Base-by-base conservation (phyloP, 768 basidiomycete genomes). In the Lentinula detonsa region DNA sequence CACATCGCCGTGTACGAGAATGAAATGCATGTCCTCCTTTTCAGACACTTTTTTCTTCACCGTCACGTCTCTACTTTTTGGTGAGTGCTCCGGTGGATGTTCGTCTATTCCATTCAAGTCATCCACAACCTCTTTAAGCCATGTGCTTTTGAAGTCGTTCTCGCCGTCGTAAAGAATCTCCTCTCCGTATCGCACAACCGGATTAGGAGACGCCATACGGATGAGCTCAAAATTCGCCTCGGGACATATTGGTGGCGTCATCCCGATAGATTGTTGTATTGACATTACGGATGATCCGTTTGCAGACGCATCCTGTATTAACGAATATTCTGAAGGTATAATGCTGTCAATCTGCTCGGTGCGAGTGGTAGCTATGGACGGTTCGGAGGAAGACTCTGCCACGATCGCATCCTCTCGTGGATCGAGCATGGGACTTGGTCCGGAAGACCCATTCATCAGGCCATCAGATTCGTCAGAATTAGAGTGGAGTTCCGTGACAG, bases 1-100 rank as follows among this genome's bases (percentile, higher is more conserved):
- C 54, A 71, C 67, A 65, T 78, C 77, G 0, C 78, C 76, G 59
- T 79, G 77, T 7, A 76, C 70, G 42, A 78, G 66, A 18, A 72
- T 76, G 57, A 76, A 72, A 21, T 43, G 54, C 63, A 48, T 63
- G 34, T 46, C 37, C 34, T 46, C 50, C 28, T 43, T 63, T 13
- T 5, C 33, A 8, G 45, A 15, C 3, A 8, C 33, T 35, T 33
- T 8, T 28, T n/a, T 49, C 46, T 35, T 58, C 31, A 31, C 34
- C 28, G 33, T 11, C 15, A 31, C 18, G 23, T 23, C 16, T 43
- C 28, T 28, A 10, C 51, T 7, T 6, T 37, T 50, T 9, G 53
- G 28, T 33, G 34, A 18, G 5, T 7, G 33, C 5, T 39, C 16
- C 15, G 18, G 15, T 34, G 37, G n/a, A 57, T 23, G 23, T 43